Evolutionary conservation across 1,284 basidiomycete genomes (phyloP), one percentile per base, ranked within the genome.

Genomic region (Kwoniella shivajii): DNA sequence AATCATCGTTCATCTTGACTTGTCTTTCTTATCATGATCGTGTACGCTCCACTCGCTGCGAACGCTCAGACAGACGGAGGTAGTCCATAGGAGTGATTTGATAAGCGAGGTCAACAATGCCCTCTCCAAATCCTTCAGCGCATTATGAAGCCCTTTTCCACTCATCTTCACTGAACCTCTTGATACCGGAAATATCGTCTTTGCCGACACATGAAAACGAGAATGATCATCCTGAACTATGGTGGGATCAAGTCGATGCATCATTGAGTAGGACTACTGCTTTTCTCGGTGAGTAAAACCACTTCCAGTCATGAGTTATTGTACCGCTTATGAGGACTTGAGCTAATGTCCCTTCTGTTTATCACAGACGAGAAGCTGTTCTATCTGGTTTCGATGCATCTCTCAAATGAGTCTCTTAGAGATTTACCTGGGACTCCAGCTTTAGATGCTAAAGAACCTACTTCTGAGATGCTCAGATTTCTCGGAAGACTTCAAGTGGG

Each of bases 301-400:
- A 34, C 42, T 61, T 54, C 9, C 39, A 44, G 47, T 24, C 47
- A 50, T 58, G 63, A 48, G n/a, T 31, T 3, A n/a, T 27, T 11
- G 13, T 24, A 46, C 9, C 22, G n/a, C n/a, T n/a, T n/a, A n/a
- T n/a, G n/a, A n/a, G n/a, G n/a, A n/a, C n/a, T n/a, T 39, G 39
- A 30, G 54, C 4, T 26, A 13, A 48, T 46, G 9, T 29, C 13
- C 80, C 66, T 57, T 45, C 27, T 7, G 4, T 26, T 22, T 22
- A 13, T 46, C 16, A n/a, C 55, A 87, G 86, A 87, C 59, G 90
- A 92, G 75, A 85, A 88, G 65, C 79, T 92, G n/a, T 82, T 84
- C 56, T 83, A 88, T 42, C 75, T 89, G 46, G 76, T 92, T 11
- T 79, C 83, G 20, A 66, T 88, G 50, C 79, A 80, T 43, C 73